Base-by-base conservation (phyloP, 257 asterid genomes). In the Capsicum pubescens region DNA sequence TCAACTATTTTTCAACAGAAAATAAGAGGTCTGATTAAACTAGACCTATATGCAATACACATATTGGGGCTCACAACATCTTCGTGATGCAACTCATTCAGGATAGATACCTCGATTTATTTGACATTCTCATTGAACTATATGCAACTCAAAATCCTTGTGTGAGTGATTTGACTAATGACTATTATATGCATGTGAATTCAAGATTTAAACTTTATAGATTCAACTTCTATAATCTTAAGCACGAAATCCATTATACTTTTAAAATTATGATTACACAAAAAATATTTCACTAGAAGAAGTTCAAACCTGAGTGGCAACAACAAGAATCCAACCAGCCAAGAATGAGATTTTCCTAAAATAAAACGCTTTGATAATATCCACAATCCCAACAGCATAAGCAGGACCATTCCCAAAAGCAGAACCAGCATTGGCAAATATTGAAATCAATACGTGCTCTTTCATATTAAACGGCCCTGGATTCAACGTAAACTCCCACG, bases 381-480 rank as follows among this genome's bases (percentile, higher is more conserved):
- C 83, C 3, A 91, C 91, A 83, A 93, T 91, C 3, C 90, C 85
- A 19, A 93, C 89, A 0, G 97, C 97, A 70, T 93, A 93, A 14
- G 95, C 94, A 55, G 91, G 12, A 1, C 94, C 95, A 48, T 46
- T 19, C 3, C 95, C 97, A 42, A 91, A 90, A 0, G 90, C 90
- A 0, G 91, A 83, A 0, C 95, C 95, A 13, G 94, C 93, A 68
- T 91, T 93, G 0, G 95, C 97, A 55, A 93, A 93, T 19, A 93
- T 90, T 5, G 97, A 93, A 6, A 93, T 93, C 84, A 93, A 60
- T 0, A 92, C 97, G 57, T 93, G 97, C 84, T 93, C 97, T 79
- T 93, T 93, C 88, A 92, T 83, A 81, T 93, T 92, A 82, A 93
- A 93, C 9, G 97, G 95, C 13, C 95, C 97, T 1, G 97, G 94